Percentiles rank a stretch among this genome's conserved stretches.
Evolutionary conservation across 2,329 filamentous ascomycete species (phyloP).

Genomic region (Trichophyton schoenleinii): DNA sequence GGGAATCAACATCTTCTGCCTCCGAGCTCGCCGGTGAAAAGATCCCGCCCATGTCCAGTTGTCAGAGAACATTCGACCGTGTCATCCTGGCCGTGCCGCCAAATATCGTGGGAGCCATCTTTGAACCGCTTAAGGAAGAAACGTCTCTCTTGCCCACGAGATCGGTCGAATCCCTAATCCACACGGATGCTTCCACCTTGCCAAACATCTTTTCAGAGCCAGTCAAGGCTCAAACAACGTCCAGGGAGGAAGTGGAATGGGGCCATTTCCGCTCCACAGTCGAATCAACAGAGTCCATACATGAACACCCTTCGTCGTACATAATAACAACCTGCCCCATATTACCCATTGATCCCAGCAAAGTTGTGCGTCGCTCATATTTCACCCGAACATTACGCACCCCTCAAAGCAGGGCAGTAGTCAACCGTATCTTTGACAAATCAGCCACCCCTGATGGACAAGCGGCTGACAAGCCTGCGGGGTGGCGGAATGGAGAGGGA

Average conservation of each 20-base stretch:
- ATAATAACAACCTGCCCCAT: conserved; percentile 44
- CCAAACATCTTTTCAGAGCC: not conserved
- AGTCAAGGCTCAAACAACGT: not conserved
- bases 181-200: conserved; percentile 22
- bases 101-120: conserved; percentile 40
- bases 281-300: conserved; percentile 39
- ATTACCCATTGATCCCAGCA: conserved; percentile 26
- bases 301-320: conserved; percentile 39
- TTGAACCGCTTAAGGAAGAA: conserved; percentile 28
- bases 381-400: conserved; percentile 45
- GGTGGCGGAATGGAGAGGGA: conserved; percentile 38
- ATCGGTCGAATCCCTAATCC: conserved; percentile 38
- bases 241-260: conserved; percentile 16
- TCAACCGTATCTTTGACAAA: conserved; percentile 36
- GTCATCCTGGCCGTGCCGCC: conserved; percentile 46
- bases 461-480: not conserved
- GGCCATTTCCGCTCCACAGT: conserved; percentile 27
- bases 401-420: conserved; percentile 35
- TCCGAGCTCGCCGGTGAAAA: not conserved
- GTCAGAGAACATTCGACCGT: conserved; percentile 35
- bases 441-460: not conserved
- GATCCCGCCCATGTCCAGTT: not conserved
- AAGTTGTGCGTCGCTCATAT: conserved; percentile 33
- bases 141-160: conserved; percentile 38
- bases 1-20: conserved; percentile 13